Conservation (phyloP, 768 basidiomycete species). For the Termitomyces sp. region DNA sequence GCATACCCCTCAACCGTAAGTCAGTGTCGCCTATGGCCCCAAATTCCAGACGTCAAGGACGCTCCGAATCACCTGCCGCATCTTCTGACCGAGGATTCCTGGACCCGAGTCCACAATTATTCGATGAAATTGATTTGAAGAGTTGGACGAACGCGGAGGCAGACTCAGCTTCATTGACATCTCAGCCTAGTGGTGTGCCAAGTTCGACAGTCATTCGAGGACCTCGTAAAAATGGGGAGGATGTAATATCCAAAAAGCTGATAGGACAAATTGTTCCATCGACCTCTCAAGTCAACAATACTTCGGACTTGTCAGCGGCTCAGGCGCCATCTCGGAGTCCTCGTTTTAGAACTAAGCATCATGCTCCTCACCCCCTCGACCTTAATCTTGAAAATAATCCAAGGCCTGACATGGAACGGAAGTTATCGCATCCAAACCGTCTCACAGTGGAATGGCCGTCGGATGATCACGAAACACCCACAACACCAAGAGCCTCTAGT, state of each 20-base stretch:
- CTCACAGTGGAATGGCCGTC: conserved; percentile 51
- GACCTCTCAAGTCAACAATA: conserved; percentile 29
- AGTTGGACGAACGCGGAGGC: conserved; percentile 30
- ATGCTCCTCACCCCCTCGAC: conserved; percentile 40
- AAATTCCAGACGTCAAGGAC: conserved; percentile 27
- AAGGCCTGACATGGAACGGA: conserved; percentile 25
- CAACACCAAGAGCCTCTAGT: conserved; percentile 53
- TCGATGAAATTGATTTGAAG: conserved; percentile 10
- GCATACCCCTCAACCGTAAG: conserved; percentile 61
- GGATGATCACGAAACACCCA: conserved; percentile 43
- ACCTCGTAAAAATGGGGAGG: conserved; percentile 11
- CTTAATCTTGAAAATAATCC: conserved; percentile 40
- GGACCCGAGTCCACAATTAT: conserved; percentile 30
- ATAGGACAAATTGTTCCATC: conserved; percentile 37
- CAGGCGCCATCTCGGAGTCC: conserved; percentile 33
- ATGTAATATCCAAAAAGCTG: conserved; percentile 22
- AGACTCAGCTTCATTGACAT: conserved; percentile 36
- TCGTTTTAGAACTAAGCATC: conserved; percentile 52
- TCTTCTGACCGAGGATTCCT: conserved; percentile 35
- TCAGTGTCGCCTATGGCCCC: conserved; percentile 74
- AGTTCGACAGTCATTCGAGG: conserved; percentile 30
- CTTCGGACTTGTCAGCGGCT: conserved; percentile 47
- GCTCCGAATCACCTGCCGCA: conserved; percentile 28
- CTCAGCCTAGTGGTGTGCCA: conserved; percentile 29
- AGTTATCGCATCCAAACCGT: conserved; percentile 39